Conservation (phyloP, 2,329 filamentous ascomycete genomes). For the Monosporascus sp. region DNA sequence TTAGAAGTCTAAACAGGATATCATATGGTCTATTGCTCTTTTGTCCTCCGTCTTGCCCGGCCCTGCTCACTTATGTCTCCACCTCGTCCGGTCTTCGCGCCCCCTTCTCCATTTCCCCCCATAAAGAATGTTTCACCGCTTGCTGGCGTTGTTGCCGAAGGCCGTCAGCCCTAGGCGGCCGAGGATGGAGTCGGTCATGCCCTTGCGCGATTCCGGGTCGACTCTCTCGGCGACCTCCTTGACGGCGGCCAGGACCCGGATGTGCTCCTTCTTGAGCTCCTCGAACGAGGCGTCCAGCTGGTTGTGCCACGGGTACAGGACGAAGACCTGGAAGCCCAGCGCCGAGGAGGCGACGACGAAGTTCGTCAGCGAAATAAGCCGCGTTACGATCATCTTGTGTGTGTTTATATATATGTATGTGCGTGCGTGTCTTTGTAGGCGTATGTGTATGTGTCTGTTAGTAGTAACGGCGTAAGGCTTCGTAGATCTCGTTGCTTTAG, state of each 20-base stretch:
- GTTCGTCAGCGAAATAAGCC: slow-evolving; percentile 55
- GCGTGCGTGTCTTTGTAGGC: neutral
- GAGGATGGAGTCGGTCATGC: slow-evolving; percentile 22
- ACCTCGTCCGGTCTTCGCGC: neutral
- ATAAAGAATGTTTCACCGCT: slow-evolving; percentile 13
- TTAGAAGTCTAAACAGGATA: slow-evolving; percentile 15
- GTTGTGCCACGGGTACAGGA: slow-evolving; percentile 68
- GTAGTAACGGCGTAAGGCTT: neutral
- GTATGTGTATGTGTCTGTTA: neutral
- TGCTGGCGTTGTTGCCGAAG: slow-evolving; percentile 9
- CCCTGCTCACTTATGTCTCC: neutral
- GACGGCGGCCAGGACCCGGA: slow-evolving; percentile 35
- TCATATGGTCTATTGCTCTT: slow-evolving; percentile 10
- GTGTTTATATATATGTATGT: neutral
- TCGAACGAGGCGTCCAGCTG: slow-evolving; percentile 59
- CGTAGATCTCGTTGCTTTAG: neutral
- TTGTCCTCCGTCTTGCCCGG: neutral
- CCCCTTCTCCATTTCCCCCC: neutral
- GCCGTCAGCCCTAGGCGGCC: slow-evolving; percentile 18
- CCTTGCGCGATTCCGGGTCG: slow-evolving; percentile 23
- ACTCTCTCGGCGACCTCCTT: slow-evolving; percentile 28
- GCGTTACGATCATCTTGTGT: slow-evolving; percentile 32
- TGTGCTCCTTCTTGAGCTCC: slow-evolving; percentile 53
- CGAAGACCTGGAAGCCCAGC: slow-evolving; percentile 62
- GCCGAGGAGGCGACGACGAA: slow-evolving; percentile 62